Base-by-base conservation (phyloP, 768 basidiomycete species). In the Leccinum sublutescens region DNA sequence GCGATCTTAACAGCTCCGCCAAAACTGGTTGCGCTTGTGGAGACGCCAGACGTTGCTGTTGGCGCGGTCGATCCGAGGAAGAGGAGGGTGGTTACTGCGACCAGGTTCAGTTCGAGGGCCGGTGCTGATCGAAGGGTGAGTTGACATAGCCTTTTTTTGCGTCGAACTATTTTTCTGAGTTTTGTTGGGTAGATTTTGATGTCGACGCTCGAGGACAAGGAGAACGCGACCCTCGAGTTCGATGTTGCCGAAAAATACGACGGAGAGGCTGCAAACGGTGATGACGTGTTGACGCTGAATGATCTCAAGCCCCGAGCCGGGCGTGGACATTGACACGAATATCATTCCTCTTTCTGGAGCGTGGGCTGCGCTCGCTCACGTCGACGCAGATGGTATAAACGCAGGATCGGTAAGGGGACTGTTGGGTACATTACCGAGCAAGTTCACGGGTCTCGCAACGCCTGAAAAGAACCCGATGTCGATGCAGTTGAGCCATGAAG, bases 391-490 rank as follows among this genome's bases (percentile, higher is more conserved):
- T n/a, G 62, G 74, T n/a, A 71, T 72, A 3, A 72, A 68, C 5
- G 75, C 73, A 4, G 10, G 49, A 1, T 43, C 62, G 45, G 75
- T 83, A 12, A 84, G 82, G 64, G 91, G 89, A 6, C 66, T 92
- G 0, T 72, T 82, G 45, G 86, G 91, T 0, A 64, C 75, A 17
- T 69, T 91, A 12, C 91, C 91, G 2, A 66, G 67, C 34, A 91
- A 88, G 69, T 94, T 93, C 65, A 70, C 78, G 19, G 92, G 92
- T 2, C 79, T 96, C 47, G 89, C 91, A 31, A 89, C 85, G 23
- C 92, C 94, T 2, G 93, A 90, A 74, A 92, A 94, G 82, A 94
- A 95, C 66, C 94, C 93, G 8, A 94, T 94, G 93, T 90, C 89
- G 61, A 90, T 96, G 87, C 91, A 92, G 63, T 72, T 95, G 66